Conservation (phyloP, 148 eudicot genomes). For the Rhododendron simsii region DNA sequence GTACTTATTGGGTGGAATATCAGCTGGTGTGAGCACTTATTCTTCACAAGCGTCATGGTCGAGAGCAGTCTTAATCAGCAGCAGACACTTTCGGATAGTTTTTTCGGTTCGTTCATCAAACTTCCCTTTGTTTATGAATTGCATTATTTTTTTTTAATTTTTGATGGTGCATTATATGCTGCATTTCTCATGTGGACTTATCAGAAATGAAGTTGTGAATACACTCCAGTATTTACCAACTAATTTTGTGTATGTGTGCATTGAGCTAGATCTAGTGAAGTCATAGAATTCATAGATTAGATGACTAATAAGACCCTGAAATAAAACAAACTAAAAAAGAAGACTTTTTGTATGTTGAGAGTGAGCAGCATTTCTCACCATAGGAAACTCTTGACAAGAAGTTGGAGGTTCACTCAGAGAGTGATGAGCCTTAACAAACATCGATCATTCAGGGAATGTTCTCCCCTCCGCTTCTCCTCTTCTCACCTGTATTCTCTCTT, state of each 20-base stretch:
- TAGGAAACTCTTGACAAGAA: not conserved
- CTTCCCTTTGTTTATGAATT: not conserved
- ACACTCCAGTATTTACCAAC: not conserved
- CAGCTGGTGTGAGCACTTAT: slow-evolving; percentile 79
- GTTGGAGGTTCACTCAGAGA: too few relatives aligned
- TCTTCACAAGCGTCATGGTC: slow-evolving; percentile 63
- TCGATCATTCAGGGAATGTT: too few relatives aligned
- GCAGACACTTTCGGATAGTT: slow-evolving; percentile 63
- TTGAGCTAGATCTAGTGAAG: not conserved
- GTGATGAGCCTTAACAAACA: too few relatives aligned
- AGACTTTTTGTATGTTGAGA: not conserved
- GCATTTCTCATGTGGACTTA: not conserved
- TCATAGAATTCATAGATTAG: not conserved
- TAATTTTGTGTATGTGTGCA: not conserved
- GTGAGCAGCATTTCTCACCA: too few relatives aligned
- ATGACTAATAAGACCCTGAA: not conserved
- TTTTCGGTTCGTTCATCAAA: slow-evolving; percentile 48
- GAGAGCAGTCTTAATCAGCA: slow-evolving; percentile 67
- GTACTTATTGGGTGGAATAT: slow-evolving; percentile 63
- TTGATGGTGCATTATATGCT: not conserved
- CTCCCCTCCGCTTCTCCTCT: too few relatives aligned
- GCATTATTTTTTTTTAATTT: not conserved
- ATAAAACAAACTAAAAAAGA: too few relatives aligned
- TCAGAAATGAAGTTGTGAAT: not conserved
- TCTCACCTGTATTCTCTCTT: not conserved